These are phyloP conservation scores for Leishmania lainsoni DNA, from an alignment of 208 protist species.

Conservation along the genomic window DNA sequence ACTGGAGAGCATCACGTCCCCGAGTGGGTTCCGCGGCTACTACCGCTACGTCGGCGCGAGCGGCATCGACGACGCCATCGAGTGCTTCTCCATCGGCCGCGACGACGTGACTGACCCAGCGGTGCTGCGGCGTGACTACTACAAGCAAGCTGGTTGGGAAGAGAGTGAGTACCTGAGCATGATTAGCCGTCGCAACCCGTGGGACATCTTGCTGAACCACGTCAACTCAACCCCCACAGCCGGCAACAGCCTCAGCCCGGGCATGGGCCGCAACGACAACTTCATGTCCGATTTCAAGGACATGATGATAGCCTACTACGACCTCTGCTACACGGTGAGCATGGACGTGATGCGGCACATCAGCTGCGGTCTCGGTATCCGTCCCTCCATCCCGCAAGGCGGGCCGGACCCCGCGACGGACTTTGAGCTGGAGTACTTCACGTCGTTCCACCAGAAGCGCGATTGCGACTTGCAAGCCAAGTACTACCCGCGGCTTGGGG, in stretches of 20 bases:
- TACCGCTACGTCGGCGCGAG: constrained; percentile 88
- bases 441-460: constrained; percentile 66
- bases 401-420: constrained; percentile 53
- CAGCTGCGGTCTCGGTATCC: constrained; percentile 83
- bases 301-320: constrained; percentile 89
- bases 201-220: constrained; percentile 77
- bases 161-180: constrained; percentile 64
- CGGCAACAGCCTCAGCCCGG: background rate
- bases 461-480: constrained; percentile 89
- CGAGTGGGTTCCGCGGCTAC: constrained; percentile 79
- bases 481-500: constrained; percentile 80
- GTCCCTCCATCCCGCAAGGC: constrained; percentile 70
- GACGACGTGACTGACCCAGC: constrained; percentile 70
- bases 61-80: constrained; percentile 83
- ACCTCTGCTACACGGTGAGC: constrained; percentile 74
- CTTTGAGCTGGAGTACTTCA: constrained; percentile 87
- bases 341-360: constrained; percentile 88
- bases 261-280: constrained; percentile 53
- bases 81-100: constrained; percentile 88
- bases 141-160: constrained; percentile 69
- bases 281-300: constrained; percentile 87
- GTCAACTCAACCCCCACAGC: constrained; percentile 30
- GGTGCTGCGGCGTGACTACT: constrained; percentile 71
- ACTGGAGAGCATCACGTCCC: constrained; percentile 71
- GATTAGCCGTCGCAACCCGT: constrained; percentile 83